Percentiles rank a stretch among this genome's conserved stretches.
Evolutionary conservation across 116 monocot species (phyloP).

Genomic region (Dioscorea cayenensis): DNA sequence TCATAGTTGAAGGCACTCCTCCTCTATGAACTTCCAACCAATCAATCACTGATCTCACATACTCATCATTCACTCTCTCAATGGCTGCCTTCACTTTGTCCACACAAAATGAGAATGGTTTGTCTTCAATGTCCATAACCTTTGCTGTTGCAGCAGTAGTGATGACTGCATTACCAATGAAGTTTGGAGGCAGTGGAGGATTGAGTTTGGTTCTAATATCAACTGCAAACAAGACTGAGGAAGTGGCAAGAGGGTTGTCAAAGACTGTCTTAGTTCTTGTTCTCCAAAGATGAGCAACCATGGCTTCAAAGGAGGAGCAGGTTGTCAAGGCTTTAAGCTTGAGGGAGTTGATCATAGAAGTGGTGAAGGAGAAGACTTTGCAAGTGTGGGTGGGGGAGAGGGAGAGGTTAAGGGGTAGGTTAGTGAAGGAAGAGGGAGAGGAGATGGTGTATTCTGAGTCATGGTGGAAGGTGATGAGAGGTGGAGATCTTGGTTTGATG

Average conservation of each 20-base stretch:
- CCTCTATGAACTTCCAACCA: slow-evolving; percentile 69
- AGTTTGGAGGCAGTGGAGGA: slow-evolving; percentile 45
- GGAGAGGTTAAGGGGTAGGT: slow-evolving; percentile 14
- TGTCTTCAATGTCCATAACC: slow-evolving; percentile 26
- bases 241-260: slow-evolving; percentile 18
- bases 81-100: slow-evolving; percentile 56
- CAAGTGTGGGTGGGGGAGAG: slow-evolving; percentile 17
- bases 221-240: slow-evolving; percentile 66
- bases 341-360: slow-evolving; percentile 34
- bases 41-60: slow-evolving; percentile 71
- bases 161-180: slow-evolving; percentile 63
- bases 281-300: slow-evolving; percentile 81
- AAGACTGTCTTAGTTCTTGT: slow-evolving; percentile 51
- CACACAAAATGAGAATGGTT: slow-evolving; percentile 35
- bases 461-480: slow-evolving; percentile 53
- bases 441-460: slow-evolving; percentile 36
- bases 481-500: slow-evolving; percentile 55
- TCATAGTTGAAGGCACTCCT: slow-evolving; percentile 41
- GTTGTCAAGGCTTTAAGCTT: slow-evolving; percentile 34
- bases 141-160: slow-evolving; percentile 44
- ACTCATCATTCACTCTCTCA: slow-evolving; percentile 55
- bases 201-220: slow-evolving; percentile 52
- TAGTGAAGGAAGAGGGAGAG: slow-evolving; percentile 33
- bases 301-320: slow-evolving; percentile 62
- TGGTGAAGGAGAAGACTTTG: slow-evolving; percentile 41